Base-by-base conservation (phyloP, 441 rosid genomes). In the Aleurites moluccanus region DNA sequence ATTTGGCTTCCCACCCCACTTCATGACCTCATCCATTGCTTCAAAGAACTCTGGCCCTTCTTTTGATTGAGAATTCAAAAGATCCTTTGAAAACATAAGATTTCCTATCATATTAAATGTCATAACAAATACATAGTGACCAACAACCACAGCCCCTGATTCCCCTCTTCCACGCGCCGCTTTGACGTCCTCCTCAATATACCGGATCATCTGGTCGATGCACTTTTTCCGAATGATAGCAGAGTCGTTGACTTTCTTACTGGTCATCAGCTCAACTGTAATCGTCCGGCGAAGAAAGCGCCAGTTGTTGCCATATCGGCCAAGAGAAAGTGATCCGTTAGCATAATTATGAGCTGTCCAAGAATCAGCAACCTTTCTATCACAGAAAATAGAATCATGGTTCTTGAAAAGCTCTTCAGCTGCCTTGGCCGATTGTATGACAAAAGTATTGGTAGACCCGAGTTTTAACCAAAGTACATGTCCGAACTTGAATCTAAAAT, bases 61-160 rank as follows among this genome's bases (percentile, higher is more conserved):
- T 72, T 25, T 50, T 6, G 72, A 75, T 2, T 57, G 53, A 6
- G 74, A 50, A 40, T 53, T 53, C 30, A 60, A 42, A 20, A 80
- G 45, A 56, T 80, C 83, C 35, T 27, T 20, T 0, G 74, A 80
- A 25, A 80, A 28, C 20, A 61, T n/a, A 14, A 74, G 78, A 33
- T 77, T 77, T 2, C 80, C 80, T 0, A 80, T 20, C 14, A 80
- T 10, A 40, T 70, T 80, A 25, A 80, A 80, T n/a, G 78, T 4
- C 66, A 67, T 60, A 2, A 77, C 2, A 59, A 77, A 80, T 11
- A 70, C 67, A 45, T 49, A 61, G 10, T 62, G 65, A 25, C 47
- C 44, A 20, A 71, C 6, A 1, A 42, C 53, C 35, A 80, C 61
- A 64, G 72, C 79, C 0, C 69, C 69, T 14, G 72, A 56, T n/a